Conservation (phyloP, 2,329 filamentous ascomycete species). For the Chaetoscypha palmicola region DNA sequence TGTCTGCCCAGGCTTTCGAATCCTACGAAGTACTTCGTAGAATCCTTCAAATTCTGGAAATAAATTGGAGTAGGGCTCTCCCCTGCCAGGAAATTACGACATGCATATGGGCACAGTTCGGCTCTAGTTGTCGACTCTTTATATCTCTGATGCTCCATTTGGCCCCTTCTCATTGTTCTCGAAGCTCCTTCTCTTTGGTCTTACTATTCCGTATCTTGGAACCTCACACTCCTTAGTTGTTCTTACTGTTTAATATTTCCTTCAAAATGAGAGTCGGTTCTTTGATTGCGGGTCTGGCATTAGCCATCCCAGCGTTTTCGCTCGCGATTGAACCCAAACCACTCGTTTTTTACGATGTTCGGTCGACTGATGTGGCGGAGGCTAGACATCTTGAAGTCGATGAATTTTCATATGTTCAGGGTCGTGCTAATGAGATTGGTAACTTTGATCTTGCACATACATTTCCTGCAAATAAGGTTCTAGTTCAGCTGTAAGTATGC, state of each 20-base stretch:
- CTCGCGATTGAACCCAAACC: slow-evolving; percentile 2
- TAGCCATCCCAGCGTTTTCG: slow-evolving; percentile 2
- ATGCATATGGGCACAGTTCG: not conserved
- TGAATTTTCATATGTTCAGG: slow-evolving; percentile 3
- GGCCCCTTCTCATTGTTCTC: not conserved
- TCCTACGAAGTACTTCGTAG: not conserved
- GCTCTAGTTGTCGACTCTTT: not conserved
- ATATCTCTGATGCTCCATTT: not conserved
- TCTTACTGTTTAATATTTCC: not conserved
- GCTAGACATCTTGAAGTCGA: slow-evolving; percentile 4
- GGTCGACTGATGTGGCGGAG: slow-evolving; percentile 1
- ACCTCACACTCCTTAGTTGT: not conserved
- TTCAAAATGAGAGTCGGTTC: slow-evolving; percentile 3
- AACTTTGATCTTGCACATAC: slow-evolving; percentile 4
- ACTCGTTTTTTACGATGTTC: slow-evolving; percentile 5
- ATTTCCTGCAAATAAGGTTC: slow-evolving; percentile 11
- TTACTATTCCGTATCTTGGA: not conserved
- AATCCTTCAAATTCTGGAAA: not conserved
- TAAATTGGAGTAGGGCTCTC: not conserved
- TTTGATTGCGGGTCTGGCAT: slow-evolving; percentile 3
- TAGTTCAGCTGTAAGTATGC: slow-evolving; percentile 19
- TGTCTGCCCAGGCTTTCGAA: not conserved
- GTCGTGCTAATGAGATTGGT: slow-evolving; percentile 1
- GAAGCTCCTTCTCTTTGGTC: not conserved
- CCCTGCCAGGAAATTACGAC: slow-evolving; percentile 4